Evolutionary conservation across 257 asterid species (phyloP), one percentile per base, ranked within the genome.

Genomic region (Gentiana dahurica): DNA sequence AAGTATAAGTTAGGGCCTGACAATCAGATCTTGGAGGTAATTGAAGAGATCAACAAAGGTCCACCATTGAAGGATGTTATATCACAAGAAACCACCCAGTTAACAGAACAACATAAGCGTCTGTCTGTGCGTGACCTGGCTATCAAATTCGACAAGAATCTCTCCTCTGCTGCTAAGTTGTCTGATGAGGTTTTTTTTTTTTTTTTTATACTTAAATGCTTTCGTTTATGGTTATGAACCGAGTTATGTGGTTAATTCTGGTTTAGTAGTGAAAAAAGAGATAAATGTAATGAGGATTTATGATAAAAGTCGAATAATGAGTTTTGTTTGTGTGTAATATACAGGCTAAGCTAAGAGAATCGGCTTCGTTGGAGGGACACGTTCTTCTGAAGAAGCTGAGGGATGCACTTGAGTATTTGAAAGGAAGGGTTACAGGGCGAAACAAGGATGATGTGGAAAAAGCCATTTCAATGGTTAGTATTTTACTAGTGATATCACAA

Each of bases 331-430:
- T 41, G 46, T 41, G 46, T 41, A 10, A 2, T 10, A 41, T 3
- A 48, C 87, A 91, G 98, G 98, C 96, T 43, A 91, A 83, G 67
- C 82, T 91, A 48, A 84, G 89, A 68, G 96, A 91, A 77, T 95
- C 81, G 61, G 81, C 93, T 41, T 87, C 96, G 11, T 71, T 91
- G 49, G 98, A 91, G 68, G 98, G 98, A 55, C 96, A 87, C 37
- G 96, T 91, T 67, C 96, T 87, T 78, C 72, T 91, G 70, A 91
- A 91, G 83, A 91, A 91, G 85, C 98, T 91, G 38, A 84, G 98
- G 72, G 98, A 91, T 73, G 96, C 95, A 41, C 55, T 91, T 73
- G 98, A 91, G 77, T 83, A 61, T 68, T 58, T 91, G 76, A 81
- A 75, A 83, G 98, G 98, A 70, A 73, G 84, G 69, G 72, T 85